These are phyloP conservation scores for Scedosporium apiospermum DNA, from an alignment of 2,329 filamentous ascomycete genomes.

Conservation along the genomic window DNA sequence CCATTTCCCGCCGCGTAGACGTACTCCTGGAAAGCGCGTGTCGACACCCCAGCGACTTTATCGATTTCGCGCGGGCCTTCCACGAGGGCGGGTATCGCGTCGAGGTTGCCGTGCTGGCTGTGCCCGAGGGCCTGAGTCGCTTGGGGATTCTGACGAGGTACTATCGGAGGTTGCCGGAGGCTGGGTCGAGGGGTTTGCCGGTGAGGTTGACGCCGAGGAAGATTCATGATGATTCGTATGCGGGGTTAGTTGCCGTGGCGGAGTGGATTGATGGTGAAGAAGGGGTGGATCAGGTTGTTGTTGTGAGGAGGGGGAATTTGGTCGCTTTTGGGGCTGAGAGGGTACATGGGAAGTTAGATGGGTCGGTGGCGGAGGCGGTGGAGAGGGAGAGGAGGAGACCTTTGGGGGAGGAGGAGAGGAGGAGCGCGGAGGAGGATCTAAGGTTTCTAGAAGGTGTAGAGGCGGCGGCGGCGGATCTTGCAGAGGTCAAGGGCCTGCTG, in stretches of 20 bases:
- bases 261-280: conserved; percentile 23
- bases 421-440: conserved; percentile 15
- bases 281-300: conserved; percentile 24
- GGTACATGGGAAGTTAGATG: conserved; percentile 5
- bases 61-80: conserved; percentile 24
- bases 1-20: conserved; percentile 20
- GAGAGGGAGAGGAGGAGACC: conserved; percentile 17
- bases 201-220: conserved; percentile 29
- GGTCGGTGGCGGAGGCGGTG: conserved; percentile 15
- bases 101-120: conserved; percentile 31
- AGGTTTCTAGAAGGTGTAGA: conserved; percentile 14
- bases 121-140: conserved; percentile 29
- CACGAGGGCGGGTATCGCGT: conserved; percentile 24
- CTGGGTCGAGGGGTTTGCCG: conserved; percentile 23
- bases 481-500: conserved; percentile 17
- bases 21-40: conserved; percentile 36
- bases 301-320: conserved; percentile 27
- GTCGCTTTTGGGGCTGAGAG: conserved; percentile 20
- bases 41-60: conserved; percentile 31
- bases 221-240: conserved; percentile 37
- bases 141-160: conserved; percentile 32
- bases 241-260: conserved; percentile 26
- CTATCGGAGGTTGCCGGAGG: conserved; percentile 24
- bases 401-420: conserved; percentile 17
- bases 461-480: conserved; percentile 13